Conservation (phyloP, 208 protist species). For the Acanthamoeba triangularis region DNA sequence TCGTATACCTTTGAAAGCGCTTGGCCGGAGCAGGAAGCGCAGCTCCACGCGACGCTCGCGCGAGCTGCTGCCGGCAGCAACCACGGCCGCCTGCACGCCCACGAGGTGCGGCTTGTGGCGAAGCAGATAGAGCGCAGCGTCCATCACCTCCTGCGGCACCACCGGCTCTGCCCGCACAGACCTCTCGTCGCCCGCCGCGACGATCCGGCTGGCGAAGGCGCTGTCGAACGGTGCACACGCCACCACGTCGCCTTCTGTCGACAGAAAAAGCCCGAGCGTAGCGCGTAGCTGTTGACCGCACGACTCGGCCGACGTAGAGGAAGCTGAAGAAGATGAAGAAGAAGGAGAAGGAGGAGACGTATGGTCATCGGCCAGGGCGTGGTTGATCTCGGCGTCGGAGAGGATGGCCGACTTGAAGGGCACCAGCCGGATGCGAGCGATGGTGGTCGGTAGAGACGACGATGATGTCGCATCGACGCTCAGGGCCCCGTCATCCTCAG, state of each 20-base stretch:
- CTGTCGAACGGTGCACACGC: background rate
- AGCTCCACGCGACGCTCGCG: background rate
- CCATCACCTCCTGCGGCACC: background rate
- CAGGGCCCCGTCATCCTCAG: background rate
- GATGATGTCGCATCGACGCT: background rate
- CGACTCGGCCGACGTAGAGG: background rate
- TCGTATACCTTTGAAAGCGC: background rate
- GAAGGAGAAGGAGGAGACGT: background rate
- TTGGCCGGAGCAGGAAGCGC: background rate
- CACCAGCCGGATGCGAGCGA: constrained; percentile 1
- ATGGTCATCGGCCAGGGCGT: background rate
- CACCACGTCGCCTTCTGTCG: background rate
- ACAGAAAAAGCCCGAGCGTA: background rate
- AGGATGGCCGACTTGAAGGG: constrained; percentile 29
- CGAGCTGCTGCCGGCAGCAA: background rate
- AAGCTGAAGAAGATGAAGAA: background rate
- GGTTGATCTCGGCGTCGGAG: background rate
- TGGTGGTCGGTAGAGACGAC: too few relatives aligned
- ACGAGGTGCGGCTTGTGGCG: constrained; percentile 4
- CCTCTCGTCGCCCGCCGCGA: background rate
- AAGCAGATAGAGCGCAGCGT: background rate
- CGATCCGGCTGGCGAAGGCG: background rate
- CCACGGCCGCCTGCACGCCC: background rate
- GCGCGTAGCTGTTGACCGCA: background rate
- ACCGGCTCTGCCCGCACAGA: too few relatives aligned